phyloP scores from a whole-genome alignment of 1,139 yeast species.

The Pichia cactophila region DNA sequence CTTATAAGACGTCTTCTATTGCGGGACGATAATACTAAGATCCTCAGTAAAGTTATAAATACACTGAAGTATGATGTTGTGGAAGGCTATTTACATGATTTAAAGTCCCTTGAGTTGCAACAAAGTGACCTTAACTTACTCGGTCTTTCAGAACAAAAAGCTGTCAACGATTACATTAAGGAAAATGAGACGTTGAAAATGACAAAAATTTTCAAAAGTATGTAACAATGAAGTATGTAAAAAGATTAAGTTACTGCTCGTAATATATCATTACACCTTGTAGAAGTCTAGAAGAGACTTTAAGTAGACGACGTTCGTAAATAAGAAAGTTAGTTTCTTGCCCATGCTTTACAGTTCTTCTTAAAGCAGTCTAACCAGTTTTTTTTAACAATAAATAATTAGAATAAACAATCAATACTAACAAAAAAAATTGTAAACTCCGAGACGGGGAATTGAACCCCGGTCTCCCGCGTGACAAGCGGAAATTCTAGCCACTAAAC shows the following conservation, averaged over 20 bases:
- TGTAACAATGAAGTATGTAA: too few species aligned
- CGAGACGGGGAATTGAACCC: slow-evolving; percentile 17
- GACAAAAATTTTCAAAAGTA: neutral
- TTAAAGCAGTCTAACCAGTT: too few species aligned
- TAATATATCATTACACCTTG: too few species aligned
- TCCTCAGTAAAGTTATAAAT: neutral
- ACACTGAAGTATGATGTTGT: neutral
- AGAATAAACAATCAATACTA: too few species aligned
- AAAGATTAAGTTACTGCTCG: too few species aligned
- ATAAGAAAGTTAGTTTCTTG: too few species aligned
- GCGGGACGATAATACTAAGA: neutral
- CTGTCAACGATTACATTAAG: neutral
- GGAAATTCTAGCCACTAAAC: slow-evolving; percentile 16
- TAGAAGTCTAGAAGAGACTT: too few species aligned
- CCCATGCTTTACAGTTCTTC: too few species aligned
- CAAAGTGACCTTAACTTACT: neutral
- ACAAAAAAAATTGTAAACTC: slow-evolving; percentile 1
- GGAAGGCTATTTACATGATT: neutral
- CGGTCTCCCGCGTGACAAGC: slow-evolving; percentile 17
- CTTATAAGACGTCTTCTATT: neutral
- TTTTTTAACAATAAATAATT: too few species aligned
- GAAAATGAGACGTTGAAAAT: neutral
- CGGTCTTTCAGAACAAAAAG: neutral
- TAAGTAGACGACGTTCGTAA: too few species aligned
- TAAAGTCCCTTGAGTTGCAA: neutral